A percentile compares a stretch with the other conserved stretches of the same genome.
Conservation (phyloP, 805 yeast species). For the Maudiozyma saulgeensis region DNA sequence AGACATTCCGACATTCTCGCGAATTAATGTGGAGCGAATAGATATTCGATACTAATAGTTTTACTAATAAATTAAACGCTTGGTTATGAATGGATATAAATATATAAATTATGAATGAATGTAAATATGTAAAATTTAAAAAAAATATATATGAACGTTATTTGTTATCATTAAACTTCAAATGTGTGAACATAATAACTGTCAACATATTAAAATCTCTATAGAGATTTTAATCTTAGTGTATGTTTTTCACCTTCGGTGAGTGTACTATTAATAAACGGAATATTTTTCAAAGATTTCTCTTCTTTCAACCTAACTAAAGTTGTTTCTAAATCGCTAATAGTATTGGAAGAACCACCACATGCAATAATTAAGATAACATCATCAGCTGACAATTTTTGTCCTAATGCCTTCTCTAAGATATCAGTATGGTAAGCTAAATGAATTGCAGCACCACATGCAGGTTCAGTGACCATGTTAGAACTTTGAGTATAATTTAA, state of each 20-base stretch:
- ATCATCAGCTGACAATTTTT: constrained; percentile 28
- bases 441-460: constrained; percentile 62
- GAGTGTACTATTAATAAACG: neutral
- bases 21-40: no score
- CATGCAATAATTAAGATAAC: constrained; percentile 49
- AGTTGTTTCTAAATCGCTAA: constrained; percentile 21
- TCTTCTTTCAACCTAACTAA: constrained; percentile 1
- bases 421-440: constrained; percentile 33
- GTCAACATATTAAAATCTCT: neutral
- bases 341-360: constrained; percentile 40
- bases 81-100: no score
- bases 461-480: constrained; percentile 53
- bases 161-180: neutral
- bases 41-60: no score
- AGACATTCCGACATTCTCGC: no score
- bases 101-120: neutral
- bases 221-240: neutral
- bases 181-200: neutral
- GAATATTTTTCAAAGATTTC: neutral
- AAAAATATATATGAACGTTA: no score
- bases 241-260: constrained; percentile 1
- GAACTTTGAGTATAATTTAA: constrained; percentile 41
- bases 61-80: no score
- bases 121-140: neutral
- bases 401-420: constrained; percentile 10